Conservation (phyloP, 2,329 filamentous ascomycete species). For the Pseudocercospora crystallina region DNA sequence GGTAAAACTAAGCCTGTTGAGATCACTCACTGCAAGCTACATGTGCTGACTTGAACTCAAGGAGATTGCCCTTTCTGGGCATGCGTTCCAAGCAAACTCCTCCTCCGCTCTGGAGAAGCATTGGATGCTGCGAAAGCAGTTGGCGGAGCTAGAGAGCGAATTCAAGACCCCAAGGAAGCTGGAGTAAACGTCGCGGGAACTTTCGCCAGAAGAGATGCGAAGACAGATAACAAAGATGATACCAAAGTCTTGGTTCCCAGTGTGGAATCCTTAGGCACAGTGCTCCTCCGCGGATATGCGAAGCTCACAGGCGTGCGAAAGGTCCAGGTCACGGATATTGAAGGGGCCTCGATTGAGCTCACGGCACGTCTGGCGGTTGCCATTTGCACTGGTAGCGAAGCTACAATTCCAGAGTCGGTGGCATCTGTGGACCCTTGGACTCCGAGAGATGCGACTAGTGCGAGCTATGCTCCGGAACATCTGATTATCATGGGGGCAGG, state of each 20-base stretch:
- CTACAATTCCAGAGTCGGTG: background rate
- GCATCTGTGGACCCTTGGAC: conserved; percentile 2
- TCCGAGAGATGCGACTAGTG: conserved; percentile 3
- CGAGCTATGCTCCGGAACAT: background rate
- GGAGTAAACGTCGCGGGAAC: background rate
- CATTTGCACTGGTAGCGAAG: conserved; percentile 5
- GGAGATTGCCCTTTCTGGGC: conserved; percentile 12
- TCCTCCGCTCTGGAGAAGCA: conserved; percentile 3
- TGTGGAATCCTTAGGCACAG: background rate
- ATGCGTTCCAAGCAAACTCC: conserved; percentile 3
- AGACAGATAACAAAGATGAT: conserved; percentile 2
- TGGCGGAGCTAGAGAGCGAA: background rate
- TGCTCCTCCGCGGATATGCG: background rate
- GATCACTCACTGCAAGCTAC: background rate
- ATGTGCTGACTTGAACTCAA: background rate
- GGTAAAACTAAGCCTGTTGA: background rate
- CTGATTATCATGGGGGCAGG: conserved; percentile 6
- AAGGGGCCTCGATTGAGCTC: conserved; percentile 1
- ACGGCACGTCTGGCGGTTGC: conserved; percentile 5
- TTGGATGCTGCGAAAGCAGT: background rate
- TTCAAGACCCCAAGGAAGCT: background rate
- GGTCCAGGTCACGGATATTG: background rate
- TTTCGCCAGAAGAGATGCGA: background rate
- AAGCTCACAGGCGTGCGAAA: background rate
- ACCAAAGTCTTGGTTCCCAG: conserved; percentile 2